These are phyloP conservation scores for Daldinia sp. DNA, from an alignment of 2,329 filamentous ascomycete species.

Conservation along the genomic window DNA sequence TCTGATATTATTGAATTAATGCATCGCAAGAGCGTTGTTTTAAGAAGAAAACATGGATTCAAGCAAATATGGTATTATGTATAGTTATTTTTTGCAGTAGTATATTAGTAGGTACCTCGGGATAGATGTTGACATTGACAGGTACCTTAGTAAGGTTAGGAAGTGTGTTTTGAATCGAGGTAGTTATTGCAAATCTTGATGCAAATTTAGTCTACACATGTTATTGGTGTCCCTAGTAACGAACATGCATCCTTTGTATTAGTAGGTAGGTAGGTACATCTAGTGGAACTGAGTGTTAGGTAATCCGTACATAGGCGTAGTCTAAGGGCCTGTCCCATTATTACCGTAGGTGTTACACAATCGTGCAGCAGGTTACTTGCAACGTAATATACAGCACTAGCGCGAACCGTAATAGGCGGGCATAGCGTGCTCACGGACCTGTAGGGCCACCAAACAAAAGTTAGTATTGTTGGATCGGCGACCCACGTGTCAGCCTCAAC, in stretches of 20 bases:
- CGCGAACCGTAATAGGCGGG: not conserved
- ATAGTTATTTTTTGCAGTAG: slow-evolving; percentile 7
- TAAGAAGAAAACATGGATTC: slow-evolving; percentile 3
- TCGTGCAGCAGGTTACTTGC: not conserved
- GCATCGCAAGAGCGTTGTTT: slow-evolving; percentile 21
- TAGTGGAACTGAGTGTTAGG: no score
- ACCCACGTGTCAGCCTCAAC: slow-evolving; percentile 46
- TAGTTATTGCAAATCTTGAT: no score
- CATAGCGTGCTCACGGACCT: slow-evolving; percentile 4
- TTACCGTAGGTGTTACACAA: not conserved
- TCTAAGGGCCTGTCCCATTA: not conserved
- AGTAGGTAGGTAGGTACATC: no score
- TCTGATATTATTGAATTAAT: slow-evolving; percentile 29
- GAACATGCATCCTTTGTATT: no score
- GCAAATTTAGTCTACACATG: no score
- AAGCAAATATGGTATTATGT: slow-evolving; percentile 15
- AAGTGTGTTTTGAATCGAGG: no score
- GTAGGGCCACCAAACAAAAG: slow-evolving; percentile 31
- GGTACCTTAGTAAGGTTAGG: no score
- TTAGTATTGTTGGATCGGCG: slow-evolving; percentile 30
- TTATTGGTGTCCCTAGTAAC: no score
- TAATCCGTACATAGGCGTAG: no score
- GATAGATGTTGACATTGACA: no score
- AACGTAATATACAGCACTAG: slow-evolving; percentile 1
- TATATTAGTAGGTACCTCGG: slow-evolving; percentile 9